Evolutionary conservation across 2,329 filamentous ascomycete species (phyloP), one percentile per base, ranked within the genome.

Genomic region (Pseudogymnoascus sp.): DNA sequence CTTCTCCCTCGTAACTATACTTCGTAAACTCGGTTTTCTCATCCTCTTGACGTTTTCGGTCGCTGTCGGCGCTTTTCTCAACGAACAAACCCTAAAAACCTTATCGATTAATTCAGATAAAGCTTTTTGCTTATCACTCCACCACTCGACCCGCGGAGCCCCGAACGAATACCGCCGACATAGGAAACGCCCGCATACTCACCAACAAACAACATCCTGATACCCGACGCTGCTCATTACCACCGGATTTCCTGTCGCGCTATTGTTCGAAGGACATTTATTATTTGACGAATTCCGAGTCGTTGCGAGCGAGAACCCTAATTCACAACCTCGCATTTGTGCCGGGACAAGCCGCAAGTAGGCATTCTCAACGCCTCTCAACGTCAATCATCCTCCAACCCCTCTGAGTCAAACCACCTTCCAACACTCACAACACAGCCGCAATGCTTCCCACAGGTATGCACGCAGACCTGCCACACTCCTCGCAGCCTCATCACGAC

Each of bases 331-430:
- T 57, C 51, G 51, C n/a, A n/a, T 57, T 57, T 57, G 51, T 34
- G 51, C 51, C 51, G 51, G 25, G 51, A 57, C 51, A 57, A 57
- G 51, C 51, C 51, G 28, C 51, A 57, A 5, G 51, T 34, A 34
- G 51, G 51, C 31, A 63, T 57, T 45, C 39, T 48, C 28, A 48
- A 63, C 62, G 31, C 37, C 62, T 34, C 51, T 63, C 62, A 63
- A 63, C 62, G 4, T 63, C 62, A 21, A 63, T 37, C n/a, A 34
- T 23, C 34, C 25, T 19, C 21, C 62, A 23, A 54, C 16, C 23
- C 21, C n/a, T 21, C 41, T 5, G 21, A 45, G 41, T 60, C 16
- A 11, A 36, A 37, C 43, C n/a, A 57, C 8, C 25, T 19, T 57
- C 5, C 25, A 57, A 57, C 51, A 6, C 25, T 19, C 25, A 13